Percentiles rank a stretch among this genome's conserved stretches.
Evolutionary conservation across 306 rosid species (phyloP).

Genomic region (Cucurbita ficifolia): DNA sequence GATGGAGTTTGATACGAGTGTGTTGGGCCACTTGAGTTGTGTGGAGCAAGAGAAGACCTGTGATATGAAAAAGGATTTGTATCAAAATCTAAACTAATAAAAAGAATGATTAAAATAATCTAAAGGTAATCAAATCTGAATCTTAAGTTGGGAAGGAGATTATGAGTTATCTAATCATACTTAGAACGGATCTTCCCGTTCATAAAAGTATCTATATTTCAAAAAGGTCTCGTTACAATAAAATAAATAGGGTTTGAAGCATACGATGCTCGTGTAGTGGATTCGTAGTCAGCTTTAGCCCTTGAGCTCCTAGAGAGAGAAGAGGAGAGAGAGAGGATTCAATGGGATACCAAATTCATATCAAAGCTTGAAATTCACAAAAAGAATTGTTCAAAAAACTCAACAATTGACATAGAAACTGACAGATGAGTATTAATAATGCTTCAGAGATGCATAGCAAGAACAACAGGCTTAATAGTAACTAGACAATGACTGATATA

Average conservation of each 20-base stretch:
- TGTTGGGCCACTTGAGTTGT: background rate
- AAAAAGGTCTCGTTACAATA: background rate
- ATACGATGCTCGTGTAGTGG: background rate
- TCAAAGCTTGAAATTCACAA: no score
- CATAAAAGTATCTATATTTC: background rate
- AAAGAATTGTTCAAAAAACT: background rate
- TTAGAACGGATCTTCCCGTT: background rate
- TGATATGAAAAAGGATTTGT: background rate
- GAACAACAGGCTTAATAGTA: background rate
- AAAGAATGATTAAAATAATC: background rate
- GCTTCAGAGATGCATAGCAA: background rate
- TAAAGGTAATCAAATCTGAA: background rate
- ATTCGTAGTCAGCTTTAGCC: background rate
- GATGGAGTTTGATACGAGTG: background rate
- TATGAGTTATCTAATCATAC: background rate
- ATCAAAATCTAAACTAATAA: background rate
- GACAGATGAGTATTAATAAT: background rate
- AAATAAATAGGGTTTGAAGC: background rate
- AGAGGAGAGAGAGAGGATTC: background rate
- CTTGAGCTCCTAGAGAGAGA: background rate
- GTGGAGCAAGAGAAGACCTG: background rate
- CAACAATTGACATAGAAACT: background rate
- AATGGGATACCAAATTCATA: conserved; percentile 1
- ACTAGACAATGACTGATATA: background rate
- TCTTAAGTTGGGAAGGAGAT: background rate